Percentiles rank a stretch among this genome's conserved stretches.
Conservation (phyloP, 805 yeast species). For the Diddensiella santjacobensis region DNA sequence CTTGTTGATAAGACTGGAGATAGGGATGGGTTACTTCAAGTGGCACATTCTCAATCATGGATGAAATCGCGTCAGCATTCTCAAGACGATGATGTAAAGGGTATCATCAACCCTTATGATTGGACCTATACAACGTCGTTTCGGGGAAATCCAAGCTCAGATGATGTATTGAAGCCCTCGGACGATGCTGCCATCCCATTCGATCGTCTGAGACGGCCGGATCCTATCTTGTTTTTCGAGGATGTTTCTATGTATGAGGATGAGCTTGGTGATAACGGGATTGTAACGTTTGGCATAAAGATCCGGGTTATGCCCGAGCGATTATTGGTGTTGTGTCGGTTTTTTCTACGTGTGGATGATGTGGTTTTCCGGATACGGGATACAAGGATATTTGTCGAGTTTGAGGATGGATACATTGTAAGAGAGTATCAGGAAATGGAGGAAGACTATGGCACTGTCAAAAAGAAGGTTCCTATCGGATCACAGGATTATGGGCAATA, state of each 20-base stretch:
- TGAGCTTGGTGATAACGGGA: conserved; percentile 95
- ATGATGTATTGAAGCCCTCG: conserved; percentile 20
- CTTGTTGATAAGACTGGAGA: conserved; percentile 52
- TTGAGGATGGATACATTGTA: conserved; percentile 56
- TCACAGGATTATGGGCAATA: conserved; percentile 65
- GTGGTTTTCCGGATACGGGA: conserved; percentile 82
- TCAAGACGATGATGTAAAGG: conserved; percentile 44
- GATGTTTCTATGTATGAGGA: conserved; percentile 89
- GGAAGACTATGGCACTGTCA: conserved; percentile 44
- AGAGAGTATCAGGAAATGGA: conserved; percentile 77
- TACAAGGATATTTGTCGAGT: conserved; percentile 78
- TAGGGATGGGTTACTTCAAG: conserved; percentile 51
- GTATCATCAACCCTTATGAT: conserved; percentile 79
- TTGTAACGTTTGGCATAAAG: conserved; percentile 69
- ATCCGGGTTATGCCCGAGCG: conserved; percentile 86
- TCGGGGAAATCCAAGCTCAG: conserved; percentile 45
- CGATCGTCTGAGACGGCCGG: conserved; percentile 63
- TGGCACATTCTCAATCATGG: conserved; percentile 89
- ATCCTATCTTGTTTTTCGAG: conserved; percentile 85
- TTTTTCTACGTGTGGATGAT: conserved; percentile 85
- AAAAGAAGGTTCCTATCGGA: conserved; percentile 42
- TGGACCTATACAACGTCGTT: conserved; percentile 93
- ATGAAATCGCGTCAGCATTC: conserved; percentile 34
- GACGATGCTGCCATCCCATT: conserved; percentile 56
- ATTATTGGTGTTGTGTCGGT: conserved; percentile 65